phyloP scores from a whole-genome alignment of 176 grass and related monocot genomes.

The Zoysia japonica region DNA sequence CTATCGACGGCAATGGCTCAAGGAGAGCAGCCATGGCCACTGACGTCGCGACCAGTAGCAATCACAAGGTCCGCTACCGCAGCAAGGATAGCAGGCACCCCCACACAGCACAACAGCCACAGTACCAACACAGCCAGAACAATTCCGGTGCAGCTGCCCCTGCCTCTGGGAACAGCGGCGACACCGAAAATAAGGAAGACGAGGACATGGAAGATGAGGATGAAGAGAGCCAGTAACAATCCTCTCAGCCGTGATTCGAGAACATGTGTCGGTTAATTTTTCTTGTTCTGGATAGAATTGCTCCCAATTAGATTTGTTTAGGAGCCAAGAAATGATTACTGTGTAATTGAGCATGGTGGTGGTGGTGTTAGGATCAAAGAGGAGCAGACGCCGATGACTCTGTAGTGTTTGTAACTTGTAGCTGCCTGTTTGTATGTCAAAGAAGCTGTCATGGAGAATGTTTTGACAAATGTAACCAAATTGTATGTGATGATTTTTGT shows the following conservation, averaged over 20 bases:
- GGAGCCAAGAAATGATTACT: slow-evolving; percentile 13
- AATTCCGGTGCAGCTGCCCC: neutral
- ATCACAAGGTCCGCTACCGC: slow-evolving; percentile 51
- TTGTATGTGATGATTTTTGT: neutral
- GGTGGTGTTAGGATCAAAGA: slow-evolving; percentile 5
- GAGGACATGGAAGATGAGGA: slow-evolving; percentile 44
- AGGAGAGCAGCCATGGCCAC: slow-evolving; percentile 33
- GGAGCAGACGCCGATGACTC: neutral
- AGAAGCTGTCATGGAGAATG: slow-evolving; percentile 12
- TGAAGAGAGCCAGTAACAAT: slow-evolving; percentile 51
- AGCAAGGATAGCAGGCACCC: slow-evolving; percentile 19
- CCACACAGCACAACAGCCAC: slow-evolving; percentile 4
- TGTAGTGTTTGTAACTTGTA: slow-evolving; percentile 35
- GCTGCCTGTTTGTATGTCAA: slow-evolving; percentile 24
- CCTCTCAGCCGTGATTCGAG: neutral
- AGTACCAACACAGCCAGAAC: slow-evolving; percentile 45
- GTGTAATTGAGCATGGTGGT: slow-evolving; percentile 12
- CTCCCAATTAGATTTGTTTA: neutral
- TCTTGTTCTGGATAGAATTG: slow-evolving; percentile 20
- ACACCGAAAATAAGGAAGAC: slow-evolving; percentile 41
- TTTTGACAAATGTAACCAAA: neutral
- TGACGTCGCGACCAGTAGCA: slow-evolving; percentile 50
- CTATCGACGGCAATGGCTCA: slow-evolving; percentile 31
- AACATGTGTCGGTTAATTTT: slow-evolving; percentile 13
- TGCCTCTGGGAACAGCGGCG: slow-evolving; percentile 12